Base-by-base conservation (phyloP, 176 grass and related monocot species). In the Carex pumila region DNA sequence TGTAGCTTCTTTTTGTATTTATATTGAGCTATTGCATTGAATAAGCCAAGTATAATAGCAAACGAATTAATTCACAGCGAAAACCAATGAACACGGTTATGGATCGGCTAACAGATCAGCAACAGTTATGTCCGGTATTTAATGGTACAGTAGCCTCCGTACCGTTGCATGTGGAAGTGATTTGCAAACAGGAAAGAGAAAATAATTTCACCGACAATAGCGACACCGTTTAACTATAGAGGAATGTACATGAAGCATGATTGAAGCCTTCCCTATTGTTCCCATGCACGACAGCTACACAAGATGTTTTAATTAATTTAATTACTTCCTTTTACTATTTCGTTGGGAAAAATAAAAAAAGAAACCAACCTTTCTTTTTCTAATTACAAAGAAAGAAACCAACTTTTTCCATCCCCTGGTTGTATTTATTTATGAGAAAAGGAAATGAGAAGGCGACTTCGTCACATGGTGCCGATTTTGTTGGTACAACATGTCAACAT, bases 391-490 rank as follows among this genome's bases (percentile, higher is more conserved):
- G 18, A 81, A 69, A 83, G 61, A 83, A 52, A 67, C 81, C 81
- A 83, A 65, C 80, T 68, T 83, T 45, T 83, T 83, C 63, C 61
- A 31, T 68, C 39, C 39, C 18, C 18, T 55, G 81, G 39, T 55
- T 57, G 73, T 9, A 69, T 69, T 83, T 69, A 52, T 83, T 66
- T 52, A 83, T 82, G 45, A 19, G 61, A 66, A 63, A 83, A 83
- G 81, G 81, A 83, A 68, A 83, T 83, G 81, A 83, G 81, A 83
- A 69, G 81, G 36, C 61, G 62, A 83, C 81, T 62, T 83, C 61
- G 62, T 83, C 81, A 83, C 81, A 83, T 83, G 81, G 43, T 83
- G 58, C 73, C 73, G 52, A 56, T 78, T 57, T 83, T 53, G 39
- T 69, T 49, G 79, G 58, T 62, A 22, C n/a, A 62, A 45, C 55